Percentiles rank a stretch among this genome's conserved stretches.
These are phyloP conservation scores for Knufia petricola DNA, from an alignment of 2,329 filamentous ascomycete genomes.

Conservation along the genomic window DNA sequence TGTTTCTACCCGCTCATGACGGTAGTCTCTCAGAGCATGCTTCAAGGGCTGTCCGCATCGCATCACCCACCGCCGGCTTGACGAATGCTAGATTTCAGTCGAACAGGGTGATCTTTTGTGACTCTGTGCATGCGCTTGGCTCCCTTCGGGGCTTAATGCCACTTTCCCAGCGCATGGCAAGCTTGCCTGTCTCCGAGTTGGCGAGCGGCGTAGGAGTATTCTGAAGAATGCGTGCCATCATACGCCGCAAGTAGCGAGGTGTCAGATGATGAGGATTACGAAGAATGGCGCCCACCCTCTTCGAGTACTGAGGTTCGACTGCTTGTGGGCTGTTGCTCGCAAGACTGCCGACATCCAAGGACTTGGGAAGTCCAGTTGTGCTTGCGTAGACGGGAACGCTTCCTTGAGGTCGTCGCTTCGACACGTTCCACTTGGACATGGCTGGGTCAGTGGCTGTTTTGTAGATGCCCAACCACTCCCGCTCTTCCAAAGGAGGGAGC, in stretches of 20 bases:
- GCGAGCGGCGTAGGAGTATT: slow-evolving; percentile 14
- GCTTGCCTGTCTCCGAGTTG: background rate
- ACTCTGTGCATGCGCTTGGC: background rate
- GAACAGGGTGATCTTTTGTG: background rate
- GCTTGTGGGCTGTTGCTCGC: slow-evolving; percentile 26
- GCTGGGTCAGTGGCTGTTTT: slow-evolving; percentile 24
- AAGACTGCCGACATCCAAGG: slow-evolving; percentile 10
- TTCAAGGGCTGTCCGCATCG: too few relatives aligned
- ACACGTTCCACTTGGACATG: slow-evolving; percentile 24
- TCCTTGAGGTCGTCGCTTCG: slow-evolving; percentile 19
- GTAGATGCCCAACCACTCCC: slow-evolving; percentile 29
- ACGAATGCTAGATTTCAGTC: background rate
- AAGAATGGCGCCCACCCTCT: slow-evolving; percentile 26
- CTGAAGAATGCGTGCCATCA: slow-evolving; percentile 14
- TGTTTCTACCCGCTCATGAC: too few relatives aligned
- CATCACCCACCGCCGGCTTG: too few relatives aligned
- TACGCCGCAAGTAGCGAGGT: slow-evolving; percentile 29
- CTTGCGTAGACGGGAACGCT: slow-evolving; percentile 12
- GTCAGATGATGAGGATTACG: slow-evolving; percentile 35
- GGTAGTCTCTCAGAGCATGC: too few relatives aligned
- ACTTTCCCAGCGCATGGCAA: slow-evolving; percentile 1
- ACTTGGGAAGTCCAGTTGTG: slow-evolving; percentile 10
- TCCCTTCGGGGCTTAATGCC: background rate
- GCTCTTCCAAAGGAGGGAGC: slow-evolving; percentile 32
- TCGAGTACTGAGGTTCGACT: slow-evolving; percentile 29